A percentile compares a stretch with the other conserved stretches of the same genome.
Conservation (phyloP, 805 yeast species). For the Candida silvatica region DNA sequence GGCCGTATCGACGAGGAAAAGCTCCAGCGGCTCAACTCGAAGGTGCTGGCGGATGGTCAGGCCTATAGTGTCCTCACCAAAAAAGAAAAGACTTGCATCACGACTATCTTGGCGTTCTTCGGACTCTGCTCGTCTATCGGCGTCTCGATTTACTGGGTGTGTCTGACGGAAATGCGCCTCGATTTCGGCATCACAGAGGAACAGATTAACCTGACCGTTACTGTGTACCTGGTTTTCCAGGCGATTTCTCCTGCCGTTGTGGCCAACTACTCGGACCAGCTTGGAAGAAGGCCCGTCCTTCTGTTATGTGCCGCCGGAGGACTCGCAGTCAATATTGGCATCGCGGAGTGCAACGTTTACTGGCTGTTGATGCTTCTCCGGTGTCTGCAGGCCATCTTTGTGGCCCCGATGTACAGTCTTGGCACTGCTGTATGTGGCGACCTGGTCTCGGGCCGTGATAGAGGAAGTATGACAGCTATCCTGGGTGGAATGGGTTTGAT, state of each 20-base stretch:
- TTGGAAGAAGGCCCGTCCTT: slow-evolving; percentile 68
- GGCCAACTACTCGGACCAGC: slow-evolving; percentile 58
- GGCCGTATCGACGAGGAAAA: too few relatives aligned
- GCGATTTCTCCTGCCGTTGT: slow-evolving; percentile 67
- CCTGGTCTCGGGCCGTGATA: slow-evolving; percentile 48
- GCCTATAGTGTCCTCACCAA: slow-evolving; percentile 37
- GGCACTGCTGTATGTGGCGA: slow-evolving; percentile 70
- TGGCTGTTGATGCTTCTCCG: slow-evolving; percentile 59
- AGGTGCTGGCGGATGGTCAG: slow-evolving; percentile 3
- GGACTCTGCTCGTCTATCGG: slow-evolving; percentile 67
- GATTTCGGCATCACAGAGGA: slow-evolving; percentile 50
- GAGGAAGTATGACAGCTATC: slow-evolving; percentile 67
- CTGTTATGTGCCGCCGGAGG: slow-evolving; percentile 46
- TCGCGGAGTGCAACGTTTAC: slow-evolving; percentile 50
- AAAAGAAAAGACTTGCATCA: slow-evolving; percentile 33
- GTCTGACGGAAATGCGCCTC: slow-evolving; percentile 46
- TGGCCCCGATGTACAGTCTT: slow-evolving; percentile 68
- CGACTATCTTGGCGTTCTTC: slow-evolving; percentile 30
- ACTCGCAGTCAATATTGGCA: slow-evolving; percentile 53
- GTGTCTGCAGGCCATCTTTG: slow-evolving; percentile 70
- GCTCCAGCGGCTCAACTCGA: slow-evolving; percentile 1
- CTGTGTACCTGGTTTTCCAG: slow-evolving; percentile 68
- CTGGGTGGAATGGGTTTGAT: slow-evolving; percentile 55
- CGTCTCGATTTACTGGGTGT: slow-evolving; percentile 76
- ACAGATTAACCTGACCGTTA: slow-evolving; percentile 61